Conservation (phyloP, 768 basidiomycete species). For the Neoboletus brunneissimus region DNA sequence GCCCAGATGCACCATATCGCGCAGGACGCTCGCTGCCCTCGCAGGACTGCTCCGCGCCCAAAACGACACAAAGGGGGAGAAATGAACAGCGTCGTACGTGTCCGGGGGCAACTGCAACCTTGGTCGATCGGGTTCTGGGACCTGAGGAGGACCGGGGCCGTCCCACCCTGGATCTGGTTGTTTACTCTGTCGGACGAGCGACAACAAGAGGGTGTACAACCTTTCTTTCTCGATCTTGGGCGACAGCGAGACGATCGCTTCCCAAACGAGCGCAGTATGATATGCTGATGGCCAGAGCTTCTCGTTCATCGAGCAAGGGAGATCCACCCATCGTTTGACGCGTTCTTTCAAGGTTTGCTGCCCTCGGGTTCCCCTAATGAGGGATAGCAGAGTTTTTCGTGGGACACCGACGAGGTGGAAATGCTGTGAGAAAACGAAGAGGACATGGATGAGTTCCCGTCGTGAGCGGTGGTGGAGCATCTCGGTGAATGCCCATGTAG, state of each 20-base stretch:
- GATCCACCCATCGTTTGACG: neutral
- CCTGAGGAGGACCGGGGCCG: neutral
- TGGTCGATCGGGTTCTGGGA: neutral
- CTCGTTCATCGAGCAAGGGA: neutral
- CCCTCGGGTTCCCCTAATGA: constrained; percentile 15
- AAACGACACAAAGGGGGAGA: constrained; percentile 51
- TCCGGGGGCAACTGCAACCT: constrained; percentile 24
- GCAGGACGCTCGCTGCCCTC: constrained; percentile 40
- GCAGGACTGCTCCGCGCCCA: constrained; percentile 33
- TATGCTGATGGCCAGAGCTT: constrained; percentile 33
- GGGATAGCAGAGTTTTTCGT: constrained; percentile 19
- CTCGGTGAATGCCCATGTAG: constrained; percentile 28
- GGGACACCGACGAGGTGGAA: constrained; percentile 59
- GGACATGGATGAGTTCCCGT: constrained; percentile 13
- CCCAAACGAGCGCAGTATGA: constrained; percentile 39
- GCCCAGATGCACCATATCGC: constrained; percentile 51
- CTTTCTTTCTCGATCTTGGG: constrained; percentile 24
- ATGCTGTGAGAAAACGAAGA: constrained; percentile 47
- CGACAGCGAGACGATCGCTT: constrained; percentile 27
- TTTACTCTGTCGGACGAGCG: constrained; percentile 12
- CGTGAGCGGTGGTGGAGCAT: constrained; percentile 29
- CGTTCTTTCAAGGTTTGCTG: constrained; percentile 1
- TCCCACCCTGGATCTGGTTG: neutral
- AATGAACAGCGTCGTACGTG: constrained; percentile 39
- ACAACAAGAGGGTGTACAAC: constrained; percentile 47